Percentiles rank a stretch among this genome's conserved stretches.
Evolutionary conservation across 192 early-diverging fungal species (phyloP).

Genomic region (Chytriomyces hyalinus): DNA sequence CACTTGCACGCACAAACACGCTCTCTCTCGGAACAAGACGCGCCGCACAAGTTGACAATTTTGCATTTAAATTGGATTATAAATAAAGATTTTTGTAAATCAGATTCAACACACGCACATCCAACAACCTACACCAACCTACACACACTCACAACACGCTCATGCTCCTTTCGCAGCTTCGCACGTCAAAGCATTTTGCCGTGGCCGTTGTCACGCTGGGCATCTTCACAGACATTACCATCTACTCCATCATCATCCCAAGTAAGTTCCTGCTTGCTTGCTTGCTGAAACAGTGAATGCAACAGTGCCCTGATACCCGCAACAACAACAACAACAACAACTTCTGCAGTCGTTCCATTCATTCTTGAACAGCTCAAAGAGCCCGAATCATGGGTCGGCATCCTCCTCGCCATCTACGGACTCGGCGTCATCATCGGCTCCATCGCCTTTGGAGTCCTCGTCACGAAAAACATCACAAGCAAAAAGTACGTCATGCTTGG

Average conservation of each 20-base stretch:
- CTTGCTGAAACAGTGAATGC: slow-evolving; percentile 2
- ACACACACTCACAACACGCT: too few relatives aligned
- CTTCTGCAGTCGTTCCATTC: slow-evolving; percentile 27
- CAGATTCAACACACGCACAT: too few relatives aligned
- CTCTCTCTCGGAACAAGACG: too few relatives aligned
- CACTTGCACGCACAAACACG: too few relatives aligned
- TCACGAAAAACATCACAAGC: slow-evolving; percentile 20
- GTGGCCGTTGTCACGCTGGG: slow-evolving; percentile 35
- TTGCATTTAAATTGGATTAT: too few relatives aligned
- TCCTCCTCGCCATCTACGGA: slow-evolving; percentile 39
- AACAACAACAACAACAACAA: background rate
- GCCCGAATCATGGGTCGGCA: slow-evolving; percentile 22
- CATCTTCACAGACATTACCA: slow-evolving; percentile 34
- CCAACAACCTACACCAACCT: too few relatives aligned
- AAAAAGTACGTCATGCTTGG: slow-evolving; percentile 35
- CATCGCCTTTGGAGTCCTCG: slow-evolving; percentile 30
- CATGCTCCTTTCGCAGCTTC: background rate
- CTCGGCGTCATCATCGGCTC: slow-evolving; percentile 42
- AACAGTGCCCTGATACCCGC: background rate
- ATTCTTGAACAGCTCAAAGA: slow-evolving; percentile 33
- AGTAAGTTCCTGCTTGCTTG: slow-evolving; percentile 13
- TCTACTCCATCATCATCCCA: slow-evolving; percentile 42
- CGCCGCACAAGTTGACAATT: too few relatives aligned
- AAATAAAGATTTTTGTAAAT: too few relatives aligned
- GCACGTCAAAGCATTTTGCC: slow-evolving; percentile 30